Percentiles rank a stretch among this genome's conserved stretches.
Conservation (phyloP, 306 rosid genomes). For the Gleditsia sinensis region DNA sequence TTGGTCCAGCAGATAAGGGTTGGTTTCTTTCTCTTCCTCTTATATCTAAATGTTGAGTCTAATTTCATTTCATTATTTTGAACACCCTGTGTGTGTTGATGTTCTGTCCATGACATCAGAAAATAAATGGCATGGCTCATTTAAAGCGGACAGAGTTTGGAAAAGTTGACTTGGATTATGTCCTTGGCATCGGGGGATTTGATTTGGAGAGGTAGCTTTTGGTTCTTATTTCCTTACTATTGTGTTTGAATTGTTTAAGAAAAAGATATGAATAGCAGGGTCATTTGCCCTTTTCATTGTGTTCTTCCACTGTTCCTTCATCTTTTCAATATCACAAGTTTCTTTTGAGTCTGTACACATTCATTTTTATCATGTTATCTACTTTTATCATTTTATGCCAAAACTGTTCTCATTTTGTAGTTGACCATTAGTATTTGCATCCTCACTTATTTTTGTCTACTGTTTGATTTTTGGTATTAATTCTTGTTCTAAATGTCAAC, state of each 20-base stretch:
- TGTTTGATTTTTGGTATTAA: neutral
- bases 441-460: slow-evolving; percentile 2
- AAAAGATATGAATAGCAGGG: slow-evolving; percentile 4
- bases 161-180: slow-evolving; percentile 92
- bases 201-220: slow-evolving; percentile 86
- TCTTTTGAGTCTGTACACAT: neutral
- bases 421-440: neutral
- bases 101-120: slow-evolving; percentile 42
- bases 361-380: neutral
- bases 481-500: neutral
- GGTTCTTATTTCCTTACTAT: slow-evolving; percentile 32
- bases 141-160: slow-evolving; percentile 89
- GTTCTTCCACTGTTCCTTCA: slow-evolving; percentile 15
- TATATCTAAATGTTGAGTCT: neutral
- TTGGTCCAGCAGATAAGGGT: slow-evolving; percentile 89
- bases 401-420: neutral
- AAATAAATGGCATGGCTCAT: slow-evolving; percentile 79
- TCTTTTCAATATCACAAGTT: neutral
- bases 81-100: slow-evolving; percentile 20
- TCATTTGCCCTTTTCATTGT: neutral
- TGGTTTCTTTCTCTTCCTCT: slow-evolving; percentile 34
- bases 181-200: slow-evolving; percentile 97
- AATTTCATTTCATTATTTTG: slow-evolving; percentile 20
- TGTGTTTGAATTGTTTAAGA: slow-evolving; percentile 13
- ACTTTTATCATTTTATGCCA: neutral